Percentiles rank a stretch among this genome's conserved stretches.
phyloP scores from a whole-genome alignment of 2,329 filamentous ascomycete genomes.

The Colletotrichum chrysophilum region DNA sequence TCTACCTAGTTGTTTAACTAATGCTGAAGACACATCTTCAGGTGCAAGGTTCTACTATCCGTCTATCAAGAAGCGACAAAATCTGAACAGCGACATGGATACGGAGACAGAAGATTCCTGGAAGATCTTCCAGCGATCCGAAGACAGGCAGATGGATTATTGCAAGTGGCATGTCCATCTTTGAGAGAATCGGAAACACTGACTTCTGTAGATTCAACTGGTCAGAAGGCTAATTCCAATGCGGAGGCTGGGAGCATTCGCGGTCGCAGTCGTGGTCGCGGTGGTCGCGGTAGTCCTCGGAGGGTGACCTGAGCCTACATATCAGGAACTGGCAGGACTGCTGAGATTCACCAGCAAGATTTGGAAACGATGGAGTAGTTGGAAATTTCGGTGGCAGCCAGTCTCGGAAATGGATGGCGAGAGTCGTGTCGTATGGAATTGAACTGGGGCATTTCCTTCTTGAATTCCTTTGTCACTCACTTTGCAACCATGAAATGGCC shows the following conservation, averaged over 20 bases:
- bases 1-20: background rate
- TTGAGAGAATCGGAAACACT: background rate
- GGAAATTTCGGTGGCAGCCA: accelerated
- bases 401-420: background rate
- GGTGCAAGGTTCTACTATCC: background rate
- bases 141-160: background rate
- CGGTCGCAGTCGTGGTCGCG: background rate
- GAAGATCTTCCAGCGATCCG: background rate
- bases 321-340: background rate
- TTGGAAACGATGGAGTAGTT: background rate
- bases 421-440: background rate
- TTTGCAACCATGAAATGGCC: background rate
- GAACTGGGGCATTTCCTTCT: background rate
- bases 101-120: background rate
- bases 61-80: background rate
- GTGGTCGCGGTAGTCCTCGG: no score
- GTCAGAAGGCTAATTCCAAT: background rate
- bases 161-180: background rate
- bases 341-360: background rate
- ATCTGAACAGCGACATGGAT: background rate
- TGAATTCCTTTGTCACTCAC: background rate
- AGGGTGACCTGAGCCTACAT: background rate
- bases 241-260: background rate
- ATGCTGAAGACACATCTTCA: background rate
- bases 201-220: background rate